Percentiles rank a stretch among this genome's conserved stretches.
Conservation (phyloP, 2,329 filamentous ascomycete species). For the Septoria petroselini region DNA sequence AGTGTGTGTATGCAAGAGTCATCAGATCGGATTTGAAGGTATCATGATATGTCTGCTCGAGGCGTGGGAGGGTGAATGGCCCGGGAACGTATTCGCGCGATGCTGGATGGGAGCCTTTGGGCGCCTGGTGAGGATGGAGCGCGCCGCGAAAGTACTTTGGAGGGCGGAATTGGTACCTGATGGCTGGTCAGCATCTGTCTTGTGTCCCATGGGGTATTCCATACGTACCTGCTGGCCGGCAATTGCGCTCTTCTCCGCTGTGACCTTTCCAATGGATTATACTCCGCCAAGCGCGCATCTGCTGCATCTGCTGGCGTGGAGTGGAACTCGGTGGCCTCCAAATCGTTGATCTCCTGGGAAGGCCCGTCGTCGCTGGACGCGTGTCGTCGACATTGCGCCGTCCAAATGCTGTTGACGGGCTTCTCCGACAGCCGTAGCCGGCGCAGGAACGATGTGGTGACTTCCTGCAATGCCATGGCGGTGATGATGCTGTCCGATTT, state of each 20-base stretch:
- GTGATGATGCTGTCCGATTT: constrained; percentile 3
- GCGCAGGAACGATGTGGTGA: constrained; percentile 33
- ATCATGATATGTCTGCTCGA: constrained; percentile 84
- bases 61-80: constrained; percentile 81
- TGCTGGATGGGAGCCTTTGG: constrained; percentile 77
- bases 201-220: not conserved
- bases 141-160: constrained; percentile 94
- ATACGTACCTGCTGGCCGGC: constrained; percentile 18
- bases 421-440: constrained; percentile 28
- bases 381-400: constrained; percentile 33
- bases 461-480: constrained; percentile 35
- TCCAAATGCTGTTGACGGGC: constrained; percentile 24
- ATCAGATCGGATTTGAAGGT: constrained; percentile 85
- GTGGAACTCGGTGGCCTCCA: constrained; percentile 42
- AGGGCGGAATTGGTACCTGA: constrained; percentile 88
- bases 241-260: constrained; percentile 30
- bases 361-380: constrained; percentile 29
- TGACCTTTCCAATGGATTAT: constrained; percentile 45
- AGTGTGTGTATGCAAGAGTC: constrained; percentile 83
- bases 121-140: constrained; percentile 87
- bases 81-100: constrained; percentile 87
- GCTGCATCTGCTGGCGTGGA: constrained; percentile 38
- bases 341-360: constrained; percentile 45
- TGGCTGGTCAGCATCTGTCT: constrained; percentile 3
- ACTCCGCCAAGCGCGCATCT: constrained; percentile 46